A percentile compares a stretch with the other conserved stretches of the same genome.
These are phyloP conservation scores for Hygrophoropsis aurantiaca DNA, from an alignment of 768 basidiomycete genomes.

Conservation along the genomic window DNA sequence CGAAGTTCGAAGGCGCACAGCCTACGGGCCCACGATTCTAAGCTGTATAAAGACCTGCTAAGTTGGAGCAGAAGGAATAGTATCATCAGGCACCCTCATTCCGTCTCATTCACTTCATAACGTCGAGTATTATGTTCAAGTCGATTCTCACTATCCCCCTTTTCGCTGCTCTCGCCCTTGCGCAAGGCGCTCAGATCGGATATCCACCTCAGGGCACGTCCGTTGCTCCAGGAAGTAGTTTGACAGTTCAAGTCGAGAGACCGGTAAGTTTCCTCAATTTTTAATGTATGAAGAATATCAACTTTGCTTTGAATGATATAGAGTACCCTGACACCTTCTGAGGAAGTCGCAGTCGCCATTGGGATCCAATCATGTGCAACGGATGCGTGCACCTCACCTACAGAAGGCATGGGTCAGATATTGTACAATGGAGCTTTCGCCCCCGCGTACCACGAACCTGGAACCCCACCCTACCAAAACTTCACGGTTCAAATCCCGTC, in stretches of 20 bases:
- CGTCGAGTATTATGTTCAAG: no score
- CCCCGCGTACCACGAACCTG: constrained; percentile 10
- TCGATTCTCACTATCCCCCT: no score
- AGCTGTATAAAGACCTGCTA: no score
- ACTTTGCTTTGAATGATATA: constrained; percentile 5
- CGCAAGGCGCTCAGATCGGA: constrained; percentile 39
- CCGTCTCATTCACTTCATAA: no score
- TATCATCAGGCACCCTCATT: no score
- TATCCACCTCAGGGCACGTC: constrained; percentile 30
- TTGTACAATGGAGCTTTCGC: constrained; percentile 28
- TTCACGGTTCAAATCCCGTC: neutral
- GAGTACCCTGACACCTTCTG: constrained; percentile 29
- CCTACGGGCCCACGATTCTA: no score
- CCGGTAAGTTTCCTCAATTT: constrained; percentile 31
- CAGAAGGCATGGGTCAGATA: constrained; percentile 23
- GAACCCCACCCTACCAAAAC: neutral
- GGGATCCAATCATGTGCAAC: constrained; percentile 23
- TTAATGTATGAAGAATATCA: no score
- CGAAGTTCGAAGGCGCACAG: no score
- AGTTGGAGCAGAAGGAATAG: no score
- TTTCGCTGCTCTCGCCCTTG: constrained; percentile 21
- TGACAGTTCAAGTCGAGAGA: constrained; percentile 40
- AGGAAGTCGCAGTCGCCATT: constrained; percentile 35
- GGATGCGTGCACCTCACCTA: constrained; percentile 13
- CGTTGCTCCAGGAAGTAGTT: constrained; percentile 30